A percentile compares a stretch with the other conserved stretches of the same genome.
These are phyloP conservation scores for Penicillium taxi DNA, from an alignment of 495 filamentous ascomycete genomes.

Conservation along the genomic window DNA sequence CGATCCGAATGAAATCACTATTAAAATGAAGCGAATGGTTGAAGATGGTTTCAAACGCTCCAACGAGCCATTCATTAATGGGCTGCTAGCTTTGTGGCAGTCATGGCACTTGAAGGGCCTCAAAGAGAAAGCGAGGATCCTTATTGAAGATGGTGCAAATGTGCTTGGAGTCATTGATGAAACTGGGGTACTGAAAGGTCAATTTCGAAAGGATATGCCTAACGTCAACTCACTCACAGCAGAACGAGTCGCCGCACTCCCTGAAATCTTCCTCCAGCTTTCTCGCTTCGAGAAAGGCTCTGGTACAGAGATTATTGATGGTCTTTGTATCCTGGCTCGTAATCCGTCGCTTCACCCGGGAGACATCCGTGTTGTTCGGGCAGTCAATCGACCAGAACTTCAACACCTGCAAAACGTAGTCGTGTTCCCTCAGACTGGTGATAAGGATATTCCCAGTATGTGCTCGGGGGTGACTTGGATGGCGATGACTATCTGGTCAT, in stretches of 20 bases:
- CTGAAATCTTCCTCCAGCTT: constrained; percentile 86
- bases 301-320: constrained; percentile 59
- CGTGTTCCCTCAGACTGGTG: constrained; percentile 77
- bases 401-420: constrained; percentile 74
- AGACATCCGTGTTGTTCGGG: constrained; percentile 80
- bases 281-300: constrained; percentile 41
- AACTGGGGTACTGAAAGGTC: constrained; percentile 63
- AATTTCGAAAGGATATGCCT: constrained; percentile 35
- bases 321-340: constrained; percentile 74
- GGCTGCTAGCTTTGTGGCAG: constrained; percentile 66
- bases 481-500: constrained; percentile 94
- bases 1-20: constrained; percentile 79
- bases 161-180: constrained; percentile 89
- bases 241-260: constrained; percentile 46
- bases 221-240: constrained; percentile 19
- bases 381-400: constrained; percentile 67
- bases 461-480: constrained; percentile 95
- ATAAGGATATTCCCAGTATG: constrained; percentile 83
- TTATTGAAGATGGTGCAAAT: constrained; percentile 74
- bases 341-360: constrained; percentile 95
- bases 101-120: constrained; percentile 76
- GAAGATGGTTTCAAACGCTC: constrained; percentile 66
- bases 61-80: constrained; percentile 75
- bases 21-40: constrained; percentile 66
- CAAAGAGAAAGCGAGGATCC: constrained; percentile 87